Evolutionary conservation across 371 early-diverging fungal species (phyloP).

Genomic region (Circinella umbellata): DNA sequence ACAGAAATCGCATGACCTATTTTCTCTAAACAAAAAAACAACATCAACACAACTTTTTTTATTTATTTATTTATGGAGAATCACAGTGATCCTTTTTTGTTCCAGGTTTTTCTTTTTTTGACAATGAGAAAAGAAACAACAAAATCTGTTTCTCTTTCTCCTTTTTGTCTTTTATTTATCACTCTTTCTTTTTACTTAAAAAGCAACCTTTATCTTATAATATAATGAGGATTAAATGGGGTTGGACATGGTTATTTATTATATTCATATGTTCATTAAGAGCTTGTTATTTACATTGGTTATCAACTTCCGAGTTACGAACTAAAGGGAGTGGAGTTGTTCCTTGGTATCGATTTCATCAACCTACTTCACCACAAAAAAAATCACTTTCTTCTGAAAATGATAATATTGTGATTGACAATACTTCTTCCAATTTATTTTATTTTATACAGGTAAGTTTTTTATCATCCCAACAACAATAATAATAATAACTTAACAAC

Average conservation of each 20-base stretch:
- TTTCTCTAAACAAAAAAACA: not conserved
- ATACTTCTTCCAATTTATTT: constrained; percentile 57
- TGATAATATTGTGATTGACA: constrained; percentile 34
- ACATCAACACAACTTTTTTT: not conserved
- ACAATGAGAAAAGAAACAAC: constrained; percentile 1
- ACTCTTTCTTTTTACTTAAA: not conserved
- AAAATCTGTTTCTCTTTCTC: not conserved
- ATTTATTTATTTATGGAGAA: too few species aligned
- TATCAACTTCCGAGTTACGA: constrained; percentile 9
- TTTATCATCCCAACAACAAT: not conserved
- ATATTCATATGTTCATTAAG: constrained; percentile 17
- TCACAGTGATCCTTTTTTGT: constrained; percentile 4
- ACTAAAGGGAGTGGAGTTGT: not conserved
- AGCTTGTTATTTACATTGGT: constrained; percentile 21
- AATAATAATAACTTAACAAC: too few species aligned
- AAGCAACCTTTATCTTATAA: not conserved
- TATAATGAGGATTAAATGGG: constrained; percentile 9
- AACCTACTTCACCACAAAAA: constrained; percentile 13
- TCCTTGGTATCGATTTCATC: constrained; percentile 23
- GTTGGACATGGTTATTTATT: constrained; percentile 14
- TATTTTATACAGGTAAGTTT: constrained; percentile 64
- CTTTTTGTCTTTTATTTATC: not conserved
- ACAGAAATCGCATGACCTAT: constrained; percentile 4
- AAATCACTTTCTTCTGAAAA: constrained; percentile 1
- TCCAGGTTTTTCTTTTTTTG: constrained; percentile 1